These are phyloP conservation scores for Camellia granthamiana DNA, from an alignment of 148 eudicot species.

Conservation along the genomic window DNA sequence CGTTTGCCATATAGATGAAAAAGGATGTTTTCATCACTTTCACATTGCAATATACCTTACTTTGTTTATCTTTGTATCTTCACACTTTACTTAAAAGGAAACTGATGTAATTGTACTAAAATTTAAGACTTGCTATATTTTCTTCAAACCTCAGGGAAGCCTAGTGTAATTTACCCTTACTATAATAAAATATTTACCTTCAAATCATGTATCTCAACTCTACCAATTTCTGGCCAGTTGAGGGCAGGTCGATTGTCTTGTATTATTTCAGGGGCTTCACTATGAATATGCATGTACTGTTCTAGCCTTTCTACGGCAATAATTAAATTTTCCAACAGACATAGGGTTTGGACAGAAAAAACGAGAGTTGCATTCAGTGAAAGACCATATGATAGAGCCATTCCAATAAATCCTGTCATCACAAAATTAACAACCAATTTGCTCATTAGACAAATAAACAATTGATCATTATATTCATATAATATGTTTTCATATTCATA, in stretches of 20 bases:
- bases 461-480: neutral
- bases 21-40: no score
- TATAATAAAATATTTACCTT: conserved; percentile 39
- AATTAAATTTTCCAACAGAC: conserved; percentile 59
- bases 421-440: neutral
- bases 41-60: no score
- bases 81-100: neutral
- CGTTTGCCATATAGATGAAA: no score
- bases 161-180: neutral
- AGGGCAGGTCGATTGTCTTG: conserved; percentile 57
- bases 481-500: neutral
- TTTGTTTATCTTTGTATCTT: neutral
- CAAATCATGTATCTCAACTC: conserved; percentile 66
- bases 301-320: conserved; percentile 76
- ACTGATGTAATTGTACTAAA: neutral
- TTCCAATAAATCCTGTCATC: conserved; percentile 74
- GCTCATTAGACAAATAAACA: conserved; percentile 35
- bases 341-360: conserved; percentile 64
- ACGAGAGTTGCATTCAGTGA: conserved; percentile 60
- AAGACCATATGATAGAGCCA: conserved; percentile 89
- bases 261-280: conserved; percentile 76
- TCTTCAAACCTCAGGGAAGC: no score
- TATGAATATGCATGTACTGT: conserved; percentile 76
- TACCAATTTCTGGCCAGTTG: conserved; percentile 72
- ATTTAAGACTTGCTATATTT: no score